Conservation (phyloP, 495 filamentous ascomycete genomes). For the Ramalina peruviana region DNA sequence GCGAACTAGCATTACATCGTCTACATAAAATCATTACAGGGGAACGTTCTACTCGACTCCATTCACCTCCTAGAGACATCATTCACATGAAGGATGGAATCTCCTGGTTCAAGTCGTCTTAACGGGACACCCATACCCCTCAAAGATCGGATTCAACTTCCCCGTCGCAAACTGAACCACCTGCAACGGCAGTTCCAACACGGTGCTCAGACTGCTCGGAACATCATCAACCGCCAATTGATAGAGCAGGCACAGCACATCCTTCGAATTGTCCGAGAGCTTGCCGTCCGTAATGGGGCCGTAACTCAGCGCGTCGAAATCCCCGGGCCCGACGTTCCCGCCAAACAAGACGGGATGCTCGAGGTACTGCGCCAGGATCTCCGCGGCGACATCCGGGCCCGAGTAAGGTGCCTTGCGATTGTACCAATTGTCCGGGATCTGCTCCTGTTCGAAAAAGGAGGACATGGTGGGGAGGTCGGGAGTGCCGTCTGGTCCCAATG, state of each 20-base stretch:
- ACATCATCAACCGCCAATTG: slow-evolving; percentile 23
- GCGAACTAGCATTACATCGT: no score
- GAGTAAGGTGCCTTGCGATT: slow-evolving; percentile 23
- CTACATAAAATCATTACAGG: no score
- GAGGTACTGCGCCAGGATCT: slow-evolving; percentile 24
- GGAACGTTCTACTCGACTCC: no score
- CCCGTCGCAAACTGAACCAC: slow-evolving; percentile 15
- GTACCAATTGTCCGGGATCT: slow-evolving; percentile 26
- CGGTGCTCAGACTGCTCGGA: slow-evolving; percentile 18
- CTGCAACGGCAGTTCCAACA: slow-evolving; percentile 19
- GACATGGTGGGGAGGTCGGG: slow-evolving; percentile 24
- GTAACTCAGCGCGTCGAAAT: slow-evolving; percentile 22
- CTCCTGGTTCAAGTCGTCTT: background rate
- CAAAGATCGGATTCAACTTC: slow-evolving; percentile 15
- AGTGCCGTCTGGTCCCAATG: slow-evolving; percentile 13
- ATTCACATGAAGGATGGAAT: no score
- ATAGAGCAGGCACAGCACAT: slow-evolving; percentile 22
- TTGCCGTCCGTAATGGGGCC: slow-evolving; percentile 20
- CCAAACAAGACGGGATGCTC: slow-evolving; percentile 27
- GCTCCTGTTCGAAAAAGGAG: slow-evolving; percentile 27
- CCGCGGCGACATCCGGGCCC: slow-evolving; percentile 14
- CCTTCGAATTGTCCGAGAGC: slow-evolving; percentile 8
- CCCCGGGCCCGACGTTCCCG: slow-evolving; percentile 20
- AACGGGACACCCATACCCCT: slow-evolving; percentile 23
- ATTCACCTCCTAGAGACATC: no score